Percentiles rank a stretch among this genome's conserved stretches.
Conservation (phyloP, 768 basidiomycete genomes). For the Lactifluus subvellereus region DNA sequence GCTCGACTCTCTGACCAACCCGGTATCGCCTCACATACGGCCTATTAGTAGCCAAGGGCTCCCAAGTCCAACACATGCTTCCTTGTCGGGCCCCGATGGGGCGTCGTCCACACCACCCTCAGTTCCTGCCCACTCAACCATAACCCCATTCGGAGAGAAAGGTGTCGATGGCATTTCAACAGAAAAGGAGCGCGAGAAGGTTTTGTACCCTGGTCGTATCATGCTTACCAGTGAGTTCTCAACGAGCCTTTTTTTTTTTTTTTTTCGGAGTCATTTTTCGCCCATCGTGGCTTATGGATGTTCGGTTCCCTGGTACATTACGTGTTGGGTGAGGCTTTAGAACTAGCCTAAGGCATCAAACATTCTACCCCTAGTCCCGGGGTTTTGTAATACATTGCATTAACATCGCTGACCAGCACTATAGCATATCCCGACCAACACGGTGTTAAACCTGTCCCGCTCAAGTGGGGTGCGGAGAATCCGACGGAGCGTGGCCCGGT, state of each 20-base stretch:
- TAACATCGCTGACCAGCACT: slow-evolving; percentile 5
- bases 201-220: slow-evolving; percentile 77
- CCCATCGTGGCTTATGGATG: not conserved
- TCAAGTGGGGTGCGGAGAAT: slow-evolving; percentile 75
- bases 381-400: not conserved
- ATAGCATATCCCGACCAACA: slow-evolving; percentile 87
- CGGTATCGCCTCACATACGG: slow-evolving; percentile 26
- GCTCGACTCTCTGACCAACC: slow-evolving; percentile 46
- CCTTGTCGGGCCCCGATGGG: slow-evolving; percentile 30
- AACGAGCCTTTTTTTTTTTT: not conserved
- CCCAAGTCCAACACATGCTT: slow-evolving; percentile 29
- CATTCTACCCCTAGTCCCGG: not conserved
- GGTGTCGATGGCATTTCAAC: slow-evolving; percentile 3
- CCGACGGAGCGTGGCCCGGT: slow-evolving; percentile 73
- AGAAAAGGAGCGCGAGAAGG: slow-evolving; percentile 66
- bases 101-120: slow-evolving; percentile 31
- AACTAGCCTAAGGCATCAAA: too few relatives aligned
- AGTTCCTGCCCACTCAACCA: slow-evolving; percentile 17
- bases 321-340: not conserved
- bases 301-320: not conserved
- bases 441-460: slow-evolving; percentile 72
- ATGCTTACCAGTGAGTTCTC: slow-evolving; percentile 69
- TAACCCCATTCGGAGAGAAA: slow-evolving; percentile 21
- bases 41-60: slow-evolving; percentile 33
- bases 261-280: slow-evolving; percentile 10